A percentile compares a stretch with the other conserved stretches of the same genome.
phyloP scores from a whole-genome alignment of 257 asterid species.

The Scutellaria minor region DNA sequence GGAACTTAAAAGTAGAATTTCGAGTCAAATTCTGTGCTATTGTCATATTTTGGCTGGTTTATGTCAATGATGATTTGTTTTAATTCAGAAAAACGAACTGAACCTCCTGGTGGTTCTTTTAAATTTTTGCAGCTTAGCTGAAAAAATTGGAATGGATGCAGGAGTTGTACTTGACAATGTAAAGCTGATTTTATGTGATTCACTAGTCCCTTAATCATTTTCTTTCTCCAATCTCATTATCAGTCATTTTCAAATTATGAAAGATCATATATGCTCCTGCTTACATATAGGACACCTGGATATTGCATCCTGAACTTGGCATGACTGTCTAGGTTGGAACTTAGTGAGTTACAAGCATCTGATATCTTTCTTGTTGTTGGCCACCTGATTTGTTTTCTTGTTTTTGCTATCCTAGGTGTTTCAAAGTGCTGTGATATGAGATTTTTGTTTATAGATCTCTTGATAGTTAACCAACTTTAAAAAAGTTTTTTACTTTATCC shows the following conservation, averaged over 20 bases:
- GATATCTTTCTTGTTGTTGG: neutral
- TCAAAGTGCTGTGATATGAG: neutral
- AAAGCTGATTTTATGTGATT: conserved; percentile 34
- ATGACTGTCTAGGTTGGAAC: neutral
- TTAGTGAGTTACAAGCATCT: conserved; percentile 16
- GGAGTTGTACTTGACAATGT: conserved; percentile 99
- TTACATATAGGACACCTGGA: conserved; percentile 49
- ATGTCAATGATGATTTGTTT: neutral
- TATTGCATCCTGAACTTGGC: neutral
- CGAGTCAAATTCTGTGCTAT: neutral
- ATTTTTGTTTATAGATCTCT: neutral
- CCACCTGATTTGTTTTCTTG: conserved; percentile 2
- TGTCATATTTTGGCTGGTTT: conserved; percentile 1
- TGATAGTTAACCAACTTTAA: neutral
- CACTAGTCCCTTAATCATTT: conserved; percentile 3
- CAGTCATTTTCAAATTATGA: conserved; percentile 8
- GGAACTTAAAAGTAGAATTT: conserved; percentile 4
- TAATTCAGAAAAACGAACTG: conserved; percentile 3
- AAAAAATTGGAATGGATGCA: conserved; percentile 97
- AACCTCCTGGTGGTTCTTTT: conserved; percentile 19
- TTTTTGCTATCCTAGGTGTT: neutral
- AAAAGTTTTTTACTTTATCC: neutral
- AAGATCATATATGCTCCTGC: conserved; percentile 99
- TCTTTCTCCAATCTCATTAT: conserved; percentile 27
- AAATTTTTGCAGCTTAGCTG: conserved; percentile 85